A percentile compares a stretch with the other conserved stretches of the same genome.
Evolutionary conservation across 345 rosid species (phyloP).

Genomic region (Hibiscus syriacus): DNA sequence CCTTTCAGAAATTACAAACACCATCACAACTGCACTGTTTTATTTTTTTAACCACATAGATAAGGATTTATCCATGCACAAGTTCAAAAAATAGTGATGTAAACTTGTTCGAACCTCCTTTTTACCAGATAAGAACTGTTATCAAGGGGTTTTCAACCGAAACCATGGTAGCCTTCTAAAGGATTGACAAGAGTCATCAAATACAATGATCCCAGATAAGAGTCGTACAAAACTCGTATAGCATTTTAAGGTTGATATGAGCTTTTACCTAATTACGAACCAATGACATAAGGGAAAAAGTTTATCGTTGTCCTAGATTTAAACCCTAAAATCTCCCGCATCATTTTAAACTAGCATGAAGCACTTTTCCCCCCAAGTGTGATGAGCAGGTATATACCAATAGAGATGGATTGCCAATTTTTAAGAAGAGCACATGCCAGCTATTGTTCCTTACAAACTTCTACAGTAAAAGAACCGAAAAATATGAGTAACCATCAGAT

Average conservation of each 20-base stretch:
- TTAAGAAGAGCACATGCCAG: background rate
- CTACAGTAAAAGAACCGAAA: background rate
- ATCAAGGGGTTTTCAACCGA: too few relatives aligned
- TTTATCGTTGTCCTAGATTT: background rate
- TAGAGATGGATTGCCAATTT: background rate
- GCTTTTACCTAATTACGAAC: background rate
- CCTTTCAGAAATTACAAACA: background rate
- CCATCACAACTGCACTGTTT: background rate
- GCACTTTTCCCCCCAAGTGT: background rate
- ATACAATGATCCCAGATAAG: background rate
- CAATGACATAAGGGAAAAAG: background rate
- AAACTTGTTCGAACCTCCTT: background rate
- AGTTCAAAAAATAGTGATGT: too few relatives aligned
- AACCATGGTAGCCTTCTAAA: background rate
- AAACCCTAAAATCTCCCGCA: background rate
- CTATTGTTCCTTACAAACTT: background rate
- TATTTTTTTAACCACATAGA: too few relatives aligned
- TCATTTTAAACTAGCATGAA: background rate
- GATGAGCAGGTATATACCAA: background rate
- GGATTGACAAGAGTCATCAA: background rate
- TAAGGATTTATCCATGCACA: too few relatives aligned
- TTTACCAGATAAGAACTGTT: too few relatives aligned
- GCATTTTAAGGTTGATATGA: too few relatives aligned
- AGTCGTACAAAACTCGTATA: background rate
- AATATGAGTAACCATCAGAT: background rate